phyloP scores from a whole-genome alignment of 176 grass and related monocot species.

The Pontederia paniculata region DNA sequence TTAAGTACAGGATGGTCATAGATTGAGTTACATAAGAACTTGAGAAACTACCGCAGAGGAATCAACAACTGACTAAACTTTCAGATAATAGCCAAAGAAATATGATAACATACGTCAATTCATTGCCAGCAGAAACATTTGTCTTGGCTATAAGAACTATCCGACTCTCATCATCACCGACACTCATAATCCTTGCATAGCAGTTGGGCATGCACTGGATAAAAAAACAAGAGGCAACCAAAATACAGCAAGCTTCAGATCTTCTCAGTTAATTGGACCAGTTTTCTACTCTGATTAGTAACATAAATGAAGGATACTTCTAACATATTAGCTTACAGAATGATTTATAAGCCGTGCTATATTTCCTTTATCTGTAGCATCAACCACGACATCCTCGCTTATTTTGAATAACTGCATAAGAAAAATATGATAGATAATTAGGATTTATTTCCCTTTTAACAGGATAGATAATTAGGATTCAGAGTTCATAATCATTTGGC shows the following conservation, averaged over 20 bases:
- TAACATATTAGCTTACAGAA: conserved; percentile 39
- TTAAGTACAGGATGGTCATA: too few species aligned
- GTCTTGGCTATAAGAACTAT: conserved; percentile 80
- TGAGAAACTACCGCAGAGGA: too few species aligned
- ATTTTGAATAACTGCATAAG: conserved; percentile 71
- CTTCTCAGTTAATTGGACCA: background rate
- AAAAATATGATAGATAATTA: background rate
- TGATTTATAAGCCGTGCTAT: conserved; percentile 83
- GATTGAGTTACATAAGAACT: too few species aligned
- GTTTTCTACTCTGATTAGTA: background rate
- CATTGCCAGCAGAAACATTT: conserved; percentile 66
- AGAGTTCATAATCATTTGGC: background rate
- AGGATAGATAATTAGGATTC: background rate
- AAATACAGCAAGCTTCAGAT: background rate
- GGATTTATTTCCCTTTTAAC: background rate
- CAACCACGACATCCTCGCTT: conserved; percentile 85
- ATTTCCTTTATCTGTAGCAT: conserved; percentile 85
- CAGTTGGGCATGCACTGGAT: conserved; percentile 91
- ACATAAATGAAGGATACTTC: background rate
- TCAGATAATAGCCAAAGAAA: background rate
- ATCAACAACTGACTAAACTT: background rate
- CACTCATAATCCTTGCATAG: conserved; percentile 84
- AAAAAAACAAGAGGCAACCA: conserved; percentile 1
- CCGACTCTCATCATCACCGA: conserved; percentile 44
- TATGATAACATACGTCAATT: conserved; percentile 41